Evolutionary conservation across 306 rosid genomes (phyloP).

Genomic region (Medicago truncatula): DNA sequence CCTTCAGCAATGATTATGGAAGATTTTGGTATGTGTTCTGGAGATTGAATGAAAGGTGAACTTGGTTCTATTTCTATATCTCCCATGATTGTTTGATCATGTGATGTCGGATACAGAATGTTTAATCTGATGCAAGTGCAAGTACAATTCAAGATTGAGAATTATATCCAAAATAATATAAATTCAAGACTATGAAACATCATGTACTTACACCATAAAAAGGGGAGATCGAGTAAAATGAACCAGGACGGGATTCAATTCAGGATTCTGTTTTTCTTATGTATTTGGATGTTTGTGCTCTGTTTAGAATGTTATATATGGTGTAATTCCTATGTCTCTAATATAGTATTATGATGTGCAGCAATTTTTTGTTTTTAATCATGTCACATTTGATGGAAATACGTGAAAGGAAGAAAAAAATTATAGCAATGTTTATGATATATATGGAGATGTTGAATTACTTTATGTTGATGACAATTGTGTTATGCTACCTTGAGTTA

Average conservation of each 20-base stretch:
- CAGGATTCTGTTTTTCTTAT: too few species aligned
- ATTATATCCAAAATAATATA: background rate
- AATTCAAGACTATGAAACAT: too few species aligned
- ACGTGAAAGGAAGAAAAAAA: background rate
- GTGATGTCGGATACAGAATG: background rate
- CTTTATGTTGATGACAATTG: background rate
- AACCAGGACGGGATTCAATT: constrained; percentile 5
- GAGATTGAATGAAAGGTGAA: constrained; percentile 56
- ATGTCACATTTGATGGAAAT: background rate
- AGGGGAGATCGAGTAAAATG: background rate
- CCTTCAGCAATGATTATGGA: constrained; percentile 48
- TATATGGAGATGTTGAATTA: background rate
- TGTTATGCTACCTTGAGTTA: background rate
- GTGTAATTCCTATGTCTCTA: too few species aligned
- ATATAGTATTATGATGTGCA: too few species aligned
- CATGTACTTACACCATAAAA: background rate
- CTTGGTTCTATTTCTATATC: constrained; percentile 57
- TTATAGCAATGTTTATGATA: background rate
- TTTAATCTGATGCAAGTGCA: background rate
- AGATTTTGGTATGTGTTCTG: constrained; percentile 70
- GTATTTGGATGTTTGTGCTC: too few species aligned
- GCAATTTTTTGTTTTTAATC: too few species aligned
- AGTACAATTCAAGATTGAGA: too few species aligned
- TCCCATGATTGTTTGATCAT: constrained; percentile 40
- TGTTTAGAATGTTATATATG: too few species aligned